Conservation (phyloP, 495 filamentous ascomycete species). For the Elaphomyces granulatus region DNA sequence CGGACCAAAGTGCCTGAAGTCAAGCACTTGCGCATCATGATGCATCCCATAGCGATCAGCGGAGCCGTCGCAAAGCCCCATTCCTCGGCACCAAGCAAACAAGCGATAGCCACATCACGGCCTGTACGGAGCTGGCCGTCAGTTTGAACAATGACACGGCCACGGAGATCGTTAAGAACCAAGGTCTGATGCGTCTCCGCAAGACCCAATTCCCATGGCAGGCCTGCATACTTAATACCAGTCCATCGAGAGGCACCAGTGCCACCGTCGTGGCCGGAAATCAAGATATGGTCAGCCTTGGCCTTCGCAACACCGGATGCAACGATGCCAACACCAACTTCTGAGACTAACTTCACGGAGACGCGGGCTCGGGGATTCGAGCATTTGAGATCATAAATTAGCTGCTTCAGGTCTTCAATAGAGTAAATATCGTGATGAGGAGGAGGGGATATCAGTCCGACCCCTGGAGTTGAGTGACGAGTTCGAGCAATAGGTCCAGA, state of each 20-base stretch:
- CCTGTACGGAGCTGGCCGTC: conserved; percentile 94
- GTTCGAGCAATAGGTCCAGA: conserved; percentile 92
- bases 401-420: conserved; percentile 96
- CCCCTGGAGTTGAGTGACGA: conserved; percentile 95
- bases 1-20: background rate
- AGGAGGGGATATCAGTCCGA: conserved; percentile 96
- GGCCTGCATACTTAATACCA: conserved; percentile 97
- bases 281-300: conserved; percentile 95
- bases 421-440: conserved; percentile 99
- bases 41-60: conserved; percentile 93
- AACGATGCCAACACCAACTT: conserved; percentile 96
- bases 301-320: conserved; percentile 98
- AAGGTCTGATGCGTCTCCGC: conserved; percentile 97
- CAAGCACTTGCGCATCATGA: conserved; percentile 74
- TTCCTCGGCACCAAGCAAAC: conserved; percentile 91
- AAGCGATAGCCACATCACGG: conserved; percentile 91
- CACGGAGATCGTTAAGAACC: conserved; percentile 95
- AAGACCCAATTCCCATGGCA: conserved; percentile 96
- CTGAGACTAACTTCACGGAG: conserved; percentile 98
- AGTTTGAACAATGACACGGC: conserved; percentile 93
- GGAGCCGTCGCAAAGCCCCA: conserved; percentile 98
- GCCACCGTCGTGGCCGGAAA: conserved; percentile 95
- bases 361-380: conserved; percentile 87
- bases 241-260: conserved; percentile 98
- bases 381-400: conserved; percentile 98